Percentiles rank a stretch among this genome's conserved stretches.
phyloP scores from a whole-genome alignment of 441 rosid species.

The Adansonia grandidieri region DNA sequence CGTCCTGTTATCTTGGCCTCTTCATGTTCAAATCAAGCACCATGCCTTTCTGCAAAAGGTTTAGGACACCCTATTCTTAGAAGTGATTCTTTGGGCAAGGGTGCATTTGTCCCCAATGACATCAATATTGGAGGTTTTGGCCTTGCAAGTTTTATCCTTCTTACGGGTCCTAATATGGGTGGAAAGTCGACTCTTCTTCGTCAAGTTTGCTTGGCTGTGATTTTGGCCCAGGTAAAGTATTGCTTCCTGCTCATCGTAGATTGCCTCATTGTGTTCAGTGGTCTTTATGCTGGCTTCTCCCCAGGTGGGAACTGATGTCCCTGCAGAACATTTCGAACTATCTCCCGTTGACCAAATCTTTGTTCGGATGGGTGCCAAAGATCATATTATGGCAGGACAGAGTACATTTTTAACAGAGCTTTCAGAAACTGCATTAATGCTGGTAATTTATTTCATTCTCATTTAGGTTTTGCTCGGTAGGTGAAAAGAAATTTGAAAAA shows the following conservation, averaged over 20 bases:
- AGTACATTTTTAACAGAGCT: slow-evolving; percentile 95
- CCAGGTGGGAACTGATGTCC: slow-evolving; percentile 94
- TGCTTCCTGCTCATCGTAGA: slow-evolving; percentile 23
- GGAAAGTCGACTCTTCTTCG: slow-evolving; percentile 99
- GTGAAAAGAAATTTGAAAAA: too few species aligned
- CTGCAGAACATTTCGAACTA: slow-evolving; percentile 86
- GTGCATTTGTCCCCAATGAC: slow-evolving; percentile 90
- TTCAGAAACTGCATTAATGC: slow-evolving; percentile 93
- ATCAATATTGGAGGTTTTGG: slow-evolving; percentile 67
- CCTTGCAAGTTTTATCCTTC: slow-evolving; percentile 85
- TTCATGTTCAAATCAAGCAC: slow-evolving; percentile 54
- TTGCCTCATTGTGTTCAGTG: slow-evolving; percentile 26
- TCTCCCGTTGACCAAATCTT: slow-evolving; percentile 87
- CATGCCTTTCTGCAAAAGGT: slow-evolving; percentile 70
- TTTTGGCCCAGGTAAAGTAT: slow-evolving; percentile 83
- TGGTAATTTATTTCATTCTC: slow-evolving; percentile 55
- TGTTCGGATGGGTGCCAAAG: slow-evolving; percentile 98
- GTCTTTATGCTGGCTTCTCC: slow-evolving; percentile 27
- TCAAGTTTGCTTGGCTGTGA: slow-evolving; percentile 93
- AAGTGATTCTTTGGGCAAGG: slow-evolving; percentile 89
- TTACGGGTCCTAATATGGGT: slow-evolving; percentile 99
- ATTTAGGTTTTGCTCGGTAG: background rate
- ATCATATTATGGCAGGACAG: slow-evolving; percentile 94
- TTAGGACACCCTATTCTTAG: slow-evolving; percentile 91
- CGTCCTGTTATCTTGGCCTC: slow-evolving; percentile 60